Base-by-base conservation (phyloP, 2,329 filamentous ascomycete genomes). In the Pseudopithomyces maydicus region DNA sequence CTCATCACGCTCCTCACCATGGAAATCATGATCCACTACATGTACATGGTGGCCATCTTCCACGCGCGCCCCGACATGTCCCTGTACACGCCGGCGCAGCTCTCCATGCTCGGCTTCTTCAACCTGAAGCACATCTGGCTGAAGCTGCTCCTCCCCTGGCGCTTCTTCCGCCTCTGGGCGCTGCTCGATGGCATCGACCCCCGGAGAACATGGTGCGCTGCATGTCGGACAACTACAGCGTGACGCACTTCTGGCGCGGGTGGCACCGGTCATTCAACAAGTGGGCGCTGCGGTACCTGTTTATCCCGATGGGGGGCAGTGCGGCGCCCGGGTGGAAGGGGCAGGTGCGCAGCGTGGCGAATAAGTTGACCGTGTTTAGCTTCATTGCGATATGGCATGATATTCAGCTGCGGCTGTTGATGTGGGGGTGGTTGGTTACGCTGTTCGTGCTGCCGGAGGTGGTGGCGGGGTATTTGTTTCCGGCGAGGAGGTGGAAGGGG, bases 371-470 rank as follows among this genome's bases (percentile, higher is more conserved):
- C 4, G 91, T 97, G 32, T 99, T 99, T 74, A 97, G 92, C 0
- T 99, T 99, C 69, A 95, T 99, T 22, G 96, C 95, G 0, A 81
- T 99, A 26, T 99, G 95, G 95, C 95, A 99, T 77, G 95, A 99
- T 69, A 96, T 99, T 70, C 89, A 96, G 77, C 84, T 98, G 29
- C 86, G 90, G 10, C 82, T 99, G 38, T 83, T 99, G 32, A 89
- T 96, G 75, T 99, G 95, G 95, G 94, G 95, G 26, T 99, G 95
- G 95, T 83, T 99, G 38, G 87, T 99, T 61, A 93, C 96, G 0
- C 79, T 98, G 22, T 99, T 99, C 77, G 91, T 99, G 75, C 74
- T 97, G 6, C 95, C 95, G 0, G 95, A 99, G 79, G 85, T 94
- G 65, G 79, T 90, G 7, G 92, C 87, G 0, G 81, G 82, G 0